phyloP scores from a whole-genome alignment of 73 alveolate genomes.

The Paramecium sexaurelia region DNA sequence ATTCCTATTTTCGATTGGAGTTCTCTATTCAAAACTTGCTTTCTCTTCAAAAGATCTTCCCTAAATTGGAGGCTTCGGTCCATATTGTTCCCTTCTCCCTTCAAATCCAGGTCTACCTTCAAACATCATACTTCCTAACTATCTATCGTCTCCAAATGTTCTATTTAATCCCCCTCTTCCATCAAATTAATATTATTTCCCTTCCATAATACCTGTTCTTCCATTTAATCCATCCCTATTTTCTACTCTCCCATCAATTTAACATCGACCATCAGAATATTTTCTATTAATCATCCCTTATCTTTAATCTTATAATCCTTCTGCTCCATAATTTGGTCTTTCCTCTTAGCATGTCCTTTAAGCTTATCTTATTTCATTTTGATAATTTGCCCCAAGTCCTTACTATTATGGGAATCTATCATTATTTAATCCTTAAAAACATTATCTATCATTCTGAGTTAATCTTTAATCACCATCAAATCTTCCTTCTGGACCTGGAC shows the following conservation, averaged over 20 bases:
- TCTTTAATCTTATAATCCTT: neutral
- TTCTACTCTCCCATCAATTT: neutral
- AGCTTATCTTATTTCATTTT: neutral
- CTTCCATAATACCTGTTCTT: neutral
- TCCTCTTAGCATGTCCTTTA: neutral
- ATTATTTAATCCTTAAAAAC: neutral
- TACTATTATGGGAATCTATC: neutral
- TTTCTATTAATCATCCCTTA: neutral
- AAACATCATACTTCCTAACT: neutral
- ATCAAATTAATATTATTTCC: neutral
- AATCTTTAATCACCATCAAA: conserved; percentile 1
- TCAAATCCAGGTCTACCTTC: conserved; percentile 22
- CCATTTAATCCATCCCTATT: neutral
- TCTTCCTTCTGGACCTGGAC: conserved; percentile 12
- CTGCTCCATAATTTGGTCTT: neutral
- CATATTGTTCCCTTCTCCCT: neutral
- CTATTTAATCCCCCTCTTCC: neutral
- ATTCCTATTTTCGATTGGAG: neutral
- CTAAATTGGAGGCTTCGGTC: neutral
- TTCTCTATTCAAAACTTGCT: neutral
- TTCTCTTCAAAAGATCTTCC: neutral
- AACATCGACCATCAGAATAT: neutral
- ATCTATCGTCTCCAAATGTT: neutral
- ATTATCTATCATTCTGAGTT: neutral
- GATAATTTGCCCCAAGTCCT: neutral